Base-by-base conservation (phyloP, 177 flowering plant genomes). In the Vitis hybrid region DNA sequence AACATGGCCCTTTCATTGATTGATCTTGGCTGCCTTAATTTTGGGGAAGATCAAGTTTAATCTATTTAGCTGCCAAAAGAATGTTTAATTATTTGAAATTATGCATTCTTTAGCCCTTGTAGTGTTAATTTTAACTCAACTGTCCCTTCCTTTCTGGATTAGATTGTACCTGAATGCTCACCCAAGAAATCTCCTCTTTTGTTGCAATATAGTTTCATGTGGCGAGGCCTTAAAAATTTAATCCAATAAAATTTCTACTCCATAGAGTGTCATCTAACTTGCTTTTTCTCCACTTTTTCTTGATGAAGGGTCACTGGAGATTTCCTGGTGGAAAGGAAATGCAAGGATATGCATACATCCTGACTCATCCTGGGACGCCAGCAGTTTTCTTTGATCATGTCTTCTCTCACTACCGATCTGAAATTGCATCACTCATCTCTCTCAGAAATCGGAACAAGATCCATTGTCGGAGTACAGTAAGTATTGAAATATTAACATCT, bases 341-440 rank as follows among this genome's bases (percentile, higher is more conserved):
- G 97, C 99, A 93, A 76, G 99, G 99, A 35, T 93, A 95, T 84
- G 99, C 99, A 48, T 95, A 95, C 81, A 91, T 90, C 75, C 77
- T 95, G 70, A 95, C 98, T 64, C 99, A 95, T 78, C 98, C 99
- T 35, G 99, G 99, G 71, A 95, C 99, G 50, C 99, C 99, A 27
- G 76, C 97, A 19, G 90, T 95, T 60, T 95, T 93, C 75, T 93
- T 79, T 67, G 99, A 95, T 58, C 99, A 95, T 74, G 72, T 91
- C 40, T 95, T 90, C 70, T 89, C 97, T 63, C 84, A 86, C 64
- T 79, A 85, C 70, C 74, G 67, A 9, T 70, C 82, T 54, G 92
- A 91, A 82, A 87, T 95, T 71, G 75, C 82, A 35, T 72, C 86
- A 24, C 92, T 95, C 8, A 70, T 91, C 57, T 83, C 94, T 61